These are phyloP conservation scores for Lolium perenne DNA, from an alignment of 176 grass and related monocot species.

Conservation along the genomic window DNA sequence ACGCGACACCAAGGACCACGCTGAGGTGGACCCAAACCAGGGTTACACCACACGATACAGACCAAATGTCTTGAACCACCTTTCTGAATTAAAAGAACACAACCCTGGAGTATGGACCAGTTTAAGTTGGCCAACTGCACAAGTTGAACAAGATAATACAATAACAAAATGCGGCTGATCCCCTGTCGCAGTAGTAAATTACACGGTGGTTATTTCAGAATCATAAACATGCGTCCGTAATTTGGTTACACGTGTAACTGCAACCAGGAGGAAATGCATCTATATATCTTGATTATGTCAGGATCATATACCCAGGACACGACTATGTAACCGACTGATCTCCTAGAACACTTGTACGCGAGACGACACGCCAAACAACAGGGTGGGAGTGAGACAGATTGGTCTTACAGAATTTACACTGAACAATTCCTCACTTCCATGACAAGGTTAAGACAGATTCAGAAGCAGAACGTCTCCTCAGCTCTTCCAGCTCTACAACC, in stretches of 20 bases:
- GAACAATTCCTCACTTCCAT: constrained; percentile 1
- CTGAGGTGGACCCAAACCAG: neutral
- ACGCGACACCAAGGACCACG: neutral
- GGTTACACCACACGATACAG: neutral
- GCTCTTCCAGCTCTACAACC: constrained; percentile 58
- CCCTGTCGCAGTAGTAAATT: neutral
- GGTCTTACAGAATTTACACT: constrained; percentile 43
- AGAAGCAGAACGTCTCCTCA: neutral
- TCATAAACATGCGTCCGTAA: neutral
- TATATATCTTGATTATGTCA: neutral
- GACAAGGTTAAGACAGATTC: constrained; percentile 22
- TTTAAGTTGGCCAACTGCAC: neutral
- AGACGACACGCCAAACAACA: neutral
- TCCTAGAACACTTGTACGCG: neutral
- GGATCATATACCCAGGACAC: neutral
- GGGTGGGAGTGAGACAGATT: neutral
- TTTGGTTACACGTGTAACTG: neutral
- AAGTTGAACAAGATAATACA: neutral
- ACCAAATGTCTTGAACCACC: neutral
- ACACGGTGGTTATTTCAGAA: neutral
- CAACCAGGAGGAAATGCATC: neutral
- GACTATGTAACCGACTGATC: neutral
- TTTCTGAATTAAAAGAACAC: neutral
- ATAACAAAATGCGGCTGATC: neutral
- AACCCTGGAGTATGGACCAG: neutral